phyloP scores from a whole-genome alignment of 164 flowering plant species.

The Aristolochia contorta region DNA sequence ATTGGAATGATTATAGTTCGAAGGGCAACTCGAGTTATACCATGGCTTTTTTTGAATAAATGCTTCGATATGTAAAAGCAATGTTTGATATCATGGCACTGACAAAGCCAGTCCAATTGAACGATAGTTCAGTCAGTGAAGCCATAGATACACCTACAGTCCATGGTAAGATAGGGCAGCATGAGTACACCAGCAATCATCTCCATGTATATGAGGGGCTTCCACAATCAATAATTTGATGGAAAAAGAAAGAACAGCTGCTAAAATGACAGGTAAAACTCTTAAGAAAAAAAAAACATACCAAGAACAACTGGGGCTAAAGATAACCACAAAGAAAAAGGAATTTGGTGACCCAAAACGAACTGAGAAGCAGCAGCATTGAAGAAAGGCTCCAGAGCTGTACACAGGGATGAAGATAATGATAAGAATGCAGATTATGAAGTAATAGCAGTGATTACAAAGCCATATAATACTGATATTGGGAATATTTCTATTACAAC shows the following conservation, averaged over 20 bases:
- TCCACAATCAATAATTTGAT: no score
- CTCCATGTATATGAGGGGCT: no score
- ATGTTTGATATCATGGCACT: conserved; percentile 62
- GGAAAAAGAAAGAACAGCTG: no score
- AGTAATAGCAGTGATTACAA: background rate
- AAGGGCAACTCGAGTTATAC: conserved; percentile 11
- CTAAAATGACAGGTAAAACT: no score
- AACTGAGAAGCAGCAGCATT: conserved; percentile 63
- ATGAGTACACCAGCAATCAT: background rate
- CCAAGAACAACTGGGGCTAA: conserved; percentile 60
- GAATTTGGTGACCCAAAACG: conserved; percentile 53
- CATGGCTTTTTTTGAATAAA: conserved; percentile 63
- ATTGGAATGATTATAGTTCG: background rate
- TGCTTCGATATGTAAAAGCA: conserved; percentile 53
- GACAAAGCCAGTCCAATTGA: conserved; percentile 53
- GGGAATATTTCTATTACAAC: no score
- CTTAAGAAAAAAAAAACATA: conserved; percentile 7
- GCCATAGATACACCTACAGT: conserved; percentile 57
- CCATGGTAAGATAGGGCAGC: conserved; percentile 4
- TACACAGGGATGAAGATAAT: conserved; percentile 9
- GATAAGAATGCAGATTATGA: background rate
- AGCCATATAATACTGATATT: no score
- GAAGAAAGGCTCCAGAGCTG: conserved; percentile 64
- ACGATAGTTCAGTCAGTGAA: conserved; percentile 61
- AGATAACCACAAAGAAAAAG: conserved; percentile 48